Percentiles rank a stretch among this genome's conserved stretches.
phyloP scores from a whole-genome alignment of 169 alveolate species.

The Eimeria necatrix region DNA sequence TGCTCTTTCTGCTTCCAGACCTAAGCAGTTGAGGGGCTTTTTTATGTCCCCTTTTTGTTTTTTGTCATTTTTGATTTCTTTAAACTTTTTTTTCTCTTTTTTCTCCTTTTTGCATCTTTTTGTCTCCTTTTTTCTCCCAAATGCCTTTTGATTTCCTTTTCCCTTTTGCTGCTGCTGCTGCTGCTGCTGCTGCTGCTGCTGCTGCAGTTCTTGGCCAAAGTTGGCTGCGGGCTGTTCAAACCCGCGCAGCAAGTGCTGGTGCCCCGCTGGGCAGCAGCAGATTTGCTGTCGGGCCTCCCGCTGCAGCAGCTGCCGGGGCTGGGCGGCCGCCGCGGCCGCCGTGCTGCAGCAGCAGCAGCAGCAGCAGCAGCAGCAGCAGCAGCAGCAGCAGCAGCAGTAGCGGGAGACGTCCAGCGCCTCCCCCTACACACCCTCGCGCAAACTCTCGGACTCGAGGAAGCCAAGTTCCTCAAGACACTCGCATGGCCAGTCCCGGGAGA shows the following conservation, averaged over 20 bases:
- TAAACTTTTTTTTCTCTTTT: background rate
- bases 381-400: no score
- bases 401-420: background rate
- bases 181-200: background rate
- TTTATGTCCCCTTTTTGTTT: slow-evolving; percentile 11
- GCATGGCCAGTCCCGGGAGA: background rate
- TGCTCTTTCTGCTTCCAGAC: no score
- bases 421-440: background rate
- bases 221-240: slow-evolving; percentile 38
- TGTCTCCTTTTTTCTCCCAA: slow-evolving; percentile 21
- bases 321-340: background rate
- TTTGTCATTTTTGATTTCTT: no score
- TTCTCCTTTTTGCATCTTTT: background rate
- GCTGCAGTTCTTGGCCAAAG: slow-evolving; percentile 22
- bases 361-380: no score
- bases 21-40: no score
- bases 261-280: background rate
- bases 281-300: slow-evolving; percentile 4
- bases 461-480: background rate
- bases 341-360: background rate
- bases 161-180: background rate
- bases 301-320: slow-evolving; percentile 5
- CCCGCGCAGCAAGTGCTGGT: slow-evolving; percentile 64
- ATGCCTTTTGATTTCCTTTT: background rate
- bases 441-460: slow-evolving; percentile 44